Evolutionary conservation across 345 rosid species (phyloP), one percentile per base, ranked within the genome.

Genomic region (Limnanthes douglasii): DNA sequence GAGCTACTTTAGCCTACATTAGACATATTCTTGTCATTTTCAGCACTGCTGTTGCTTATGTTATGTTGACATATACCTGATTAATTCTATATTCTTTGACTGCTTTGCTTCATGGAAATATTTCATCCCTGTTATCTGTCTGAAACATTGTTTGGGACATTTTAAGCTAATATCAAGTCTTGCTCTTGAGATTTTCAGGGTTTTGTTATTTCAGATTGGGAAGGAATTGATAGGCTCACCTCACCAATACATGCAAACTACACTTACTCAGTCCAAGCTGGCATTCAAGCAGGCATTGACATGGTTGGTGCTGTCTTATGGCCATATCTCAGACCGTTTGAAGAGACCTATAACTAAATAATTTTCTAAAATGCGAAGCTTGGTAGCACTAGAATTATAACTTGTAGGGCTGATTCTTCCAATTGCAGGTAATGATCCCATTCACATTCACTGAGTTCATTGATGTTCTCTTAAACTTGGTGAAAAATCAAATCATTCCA

Each of bases 131-230:
- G n/a, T n/a, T n/a, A n/a, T n/a, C n/a, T n/a, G n/a, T n/a, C 29
- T 25, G 29, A 2, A 25, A 25, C 8, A 7, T 25, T 2, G 8
- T 6, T 25, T 25, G 29, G 6, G 29, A 25, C 10, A 25, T 25
- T 5, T 25, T 5, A 7, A n/a, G n/a, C n/a, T n/a, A n/a, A n/a
- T n/a, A n/a, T n/a, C n/a, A n/a, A 6, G 10, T 61, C 13, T 19
- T 36, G 11, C 5, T 8, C 6, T 2, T 62, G 46, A 43, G 52
- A 8, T 15, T 49, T 54, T 50, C 68, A 90, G 95, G 94, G 98
- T 40, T 84, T 90, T 56, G 86, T 84, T 35, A 84, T 80, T 38
- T 80, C 98, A 11, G 97, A 88, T 62, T 88, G 98, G 95, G 60
- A 80, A 56, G 95, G 98, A 6, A 59, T 90, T 49, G 94, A 90